Percentiles rank a stretch among this genome's conserved stretches.
Conservation (phyloP, 129 eudicot species). For the Flaveria robusta region DNA sequence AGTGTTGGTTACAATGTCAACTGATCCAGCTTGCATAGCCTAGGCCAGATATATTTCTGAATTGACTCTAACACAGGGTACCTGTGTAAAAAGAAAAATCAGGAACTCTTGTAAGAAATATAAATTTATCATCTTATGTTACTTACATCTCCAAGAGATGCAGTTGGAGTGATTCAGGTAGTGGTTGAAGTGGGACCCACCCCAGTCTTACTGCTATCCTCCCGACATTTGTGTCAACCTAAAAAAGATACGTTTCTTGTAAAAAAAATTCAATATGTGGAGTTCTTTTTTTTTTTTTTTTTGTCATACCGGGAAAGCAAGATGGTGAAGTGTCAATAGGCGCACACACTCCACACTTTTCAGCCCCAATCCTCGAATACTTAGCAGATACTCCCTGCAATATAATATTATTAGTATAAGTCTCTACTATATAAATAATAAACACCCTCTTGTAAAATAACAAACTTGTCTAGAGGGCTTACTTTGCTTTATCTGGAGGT, state of each 20-base stretch:
- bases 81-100: conserved; percentile 43
- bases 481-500: conserved; percentile 92
- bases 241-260: conserved; percentile 18
- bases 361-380: conserved; percentile 86
- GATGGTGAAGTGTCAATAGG: conserved; percentile 91
- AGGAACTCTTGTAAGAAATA: conserved; percentile 8
- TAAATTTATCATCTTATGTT: conserved; percentile 4
- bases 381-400: conserved; percentile 71
- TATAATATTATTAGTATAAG: background rate
- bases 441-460: background rate
- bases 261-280: conserved; percentile 8
- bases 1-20: conserved; percentile 68
- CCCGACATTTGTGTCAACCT: conserved; percentile 98
- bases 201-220: conserved; percentile 96
- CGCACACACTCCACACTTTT: conserved; percentile 99
- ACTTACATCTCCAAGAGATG: conserved; percentile 91
- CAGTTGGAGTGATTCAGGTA: conserved; percentile 87
- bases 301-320: conserved; percentile 86
- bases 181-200: conserved; percentile 99
- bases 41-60: conserved; percentile 96
- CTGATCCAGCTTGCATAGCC: conserved; percentile 97
- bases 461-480: conserved; percentile 29
- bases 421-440: background rate
- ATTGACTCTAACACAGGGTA: conserved; percentile 87
- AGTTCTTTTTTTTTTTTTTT: background rate